A percentile compares a stretch with the other conserved stretches of the same genome.
Conservation (phyloP, 129 eudicot species). For the Scalesia atractyloides region DNA sequence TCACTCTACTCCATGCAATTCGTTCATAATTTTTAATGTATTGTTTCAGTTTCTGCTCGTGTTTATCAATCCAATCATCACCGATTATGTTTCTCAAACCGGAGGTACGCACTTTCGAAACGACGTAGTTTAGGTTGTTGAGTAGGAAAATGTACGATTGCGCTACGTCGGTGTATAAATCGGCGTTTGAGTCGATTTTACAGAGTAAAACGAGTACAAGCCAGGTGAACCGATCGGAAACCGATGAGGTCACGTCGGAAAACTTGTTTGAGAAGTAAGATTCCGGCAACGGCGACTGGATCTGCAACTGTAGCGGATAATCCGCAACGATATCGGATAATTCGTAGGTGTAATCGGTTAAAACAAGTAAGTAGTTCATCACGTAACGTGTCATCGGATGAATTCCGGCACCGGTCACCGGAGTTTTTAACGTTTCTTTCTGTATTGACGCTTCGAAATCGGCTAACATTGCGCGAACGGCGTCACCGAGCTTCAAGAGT, state of each 20-base stretch:
- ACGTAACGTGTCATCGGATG: conserved; percentile 88
- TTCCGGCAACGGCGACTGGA: conserved; percentile 64
- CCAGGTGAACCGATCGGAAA: conserved; percentile 66
- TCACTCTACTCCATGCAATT: conserved; percentile 72
- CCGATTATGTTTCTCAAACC: conserved; percentile 53
- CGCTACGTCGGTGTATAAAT: conserved; percentile 62
- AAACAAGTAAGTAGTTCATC: conserved; percentile 68
- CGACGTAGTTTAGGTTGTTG: conserved; percentile 85
- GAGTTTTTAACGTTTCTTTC: conserved; percentile 60
- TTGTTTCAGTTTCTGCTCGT: conserved; percentile 53
- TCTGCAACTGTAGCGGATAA: conserved; percentile 30
- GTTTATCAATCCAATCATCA: conserved; percentile 62
- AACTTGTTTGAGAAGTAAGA: conserved; percentile 52
- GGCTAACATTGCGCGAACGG: conserved; percentile 49
- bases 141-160: conserved; percentile 75
- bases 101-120: conserved; percentile 59
- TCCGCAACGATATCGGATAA: conserved; percentile 68
- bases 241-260: conserved; percentile 38
- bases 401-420: conserved; percentile 63
- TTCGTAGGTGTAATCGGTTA: conserved; percentile 52
- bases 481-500: conserved; percentile 53
- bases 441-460: conserved; percentile 75
- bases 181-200: conserved; percentile 74
- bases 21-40: conserved; percentile 67
- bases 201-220: conserved; percentile 69